phyloP scores from a whole-genome alignment of 768 basidiomycete species.

The Lactifluus volemus region DNA sequence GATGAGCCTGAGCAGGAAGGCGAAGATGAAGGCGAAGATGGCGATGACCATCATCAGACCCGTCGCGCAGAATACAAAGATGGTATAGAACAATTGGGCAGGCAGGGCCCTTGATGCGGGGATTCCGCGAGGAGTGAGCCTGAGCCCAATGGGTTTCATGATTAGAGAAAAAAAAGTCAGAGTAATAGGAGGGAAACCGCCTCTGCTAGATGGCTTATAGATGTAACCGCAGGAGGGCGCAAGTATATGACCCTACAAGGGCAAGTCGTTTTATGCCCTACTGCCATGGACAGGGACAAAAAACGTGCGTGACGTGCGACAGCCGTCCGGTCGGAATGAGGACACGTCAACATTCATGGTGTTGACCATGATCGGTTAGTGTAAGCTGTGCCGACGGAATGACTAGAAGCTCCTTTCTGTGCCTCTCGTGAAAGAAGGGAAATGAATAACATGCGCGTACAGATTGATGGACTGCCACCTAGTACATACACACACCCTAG shows the following conservation, averaged over 20 bases:
- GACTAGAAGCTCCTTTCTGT: constrained; percentile 12
- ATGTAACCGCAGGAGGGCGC: not conserved
- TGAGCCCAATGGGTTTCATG: constrained; percentile 1
- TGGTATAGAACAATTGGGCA: not conserved
- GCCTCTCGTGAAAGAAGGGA: not conserved
- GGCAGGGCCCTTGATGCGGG: not conserved
- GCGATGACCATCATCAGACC: not conserved
- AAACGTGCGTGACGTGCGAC: constrained; percentile 16
- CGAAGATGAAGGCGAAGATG: not conserved
- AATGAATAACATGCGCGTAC: constrained; percentile 19
- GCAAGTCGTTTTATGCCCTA: not conserved
- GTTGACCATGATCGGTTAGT: constrained; percentile 13
- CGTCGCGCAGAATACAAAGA: constrained; percentile 8
- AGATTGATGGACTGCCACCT: constrained; percentile 15
- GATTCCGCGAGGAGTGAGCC: not conserved
- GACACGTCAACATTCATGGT: constrained; percentile 13
- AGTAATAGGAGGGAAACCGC: not conserved
- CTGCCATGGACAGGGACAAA: not conserved
- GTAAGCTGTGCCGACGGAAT: constrained; percentile 11
- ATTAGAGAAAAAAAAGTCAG: not conserved
- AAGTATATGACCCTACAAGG: constrained; percentile 10
- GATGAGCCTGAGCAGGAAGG: not conserved
- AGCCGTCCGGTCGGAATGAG: constrained; percentile 10
- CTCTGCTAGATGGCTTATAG: not conserved
- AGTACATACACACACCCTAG: constrained; percentile 8